A percentile compares a stretch with the other conserved stretches of the same genome.
These are phyloP conservation scores for Funneliformis caledonium DNA, from an alignment of 371 early-diverging fungal genomes.

Conservation along the genomic window DNA sequence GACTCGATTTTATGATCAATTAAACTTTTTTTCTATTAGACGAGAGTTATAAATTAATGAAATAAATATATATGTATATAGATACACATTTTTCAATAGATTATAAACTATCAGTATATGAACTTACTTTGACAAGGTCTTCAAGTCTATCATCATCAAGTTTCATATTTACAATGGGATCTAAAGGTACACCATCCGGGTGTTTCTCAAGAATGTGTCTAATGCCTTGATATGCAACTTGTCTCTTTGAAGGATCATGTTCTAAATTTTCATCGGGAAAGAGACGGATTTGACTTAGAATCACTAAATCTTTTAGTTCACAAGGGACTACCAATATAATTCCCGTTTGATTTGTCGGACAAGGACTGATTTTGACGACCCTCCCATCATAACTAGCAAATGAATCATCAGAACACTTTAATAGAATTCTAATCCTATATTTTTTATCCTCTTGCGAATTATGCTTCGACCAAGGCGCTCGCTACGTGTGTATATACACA, in stretches of 20 bases:
- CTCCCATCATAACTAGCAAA: conserved; percentile 48
- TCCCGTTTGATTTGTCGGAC: conserved; percentile 58
- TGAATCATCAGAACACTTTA: background rate
- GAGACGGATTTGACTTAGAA: conserved; percentile 78
- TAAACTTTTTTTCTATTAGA: conserved; percentile 63
- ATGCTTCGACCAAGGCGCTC: background rate
- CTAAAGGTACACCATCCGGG: conserved; percentile 80
- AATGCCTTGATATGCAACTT: conserved; percentile 70
- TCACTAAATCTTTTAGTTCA: conserved; percentile 60
- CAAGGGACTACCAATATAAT: conserved; percentile 57
- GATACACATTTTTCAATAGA: background rate
- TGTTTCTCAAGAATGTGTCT: conserved; percentile 77
- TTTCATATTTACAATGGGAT: conserved; percentile 88
- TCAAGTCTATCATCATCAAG: conserved; percentile 82
- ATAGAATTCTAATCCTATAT: conserved; percentile 9
- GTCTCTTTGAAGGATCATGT: conserved; percentile 57
- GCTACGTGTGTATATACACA: background rate
- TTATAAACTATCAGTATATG: background rate
- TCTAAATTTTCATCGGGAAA: conserved; percentile 75
- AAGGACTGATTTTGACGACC: conserved; percentile 66
- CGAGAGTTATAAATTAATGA: background rate
- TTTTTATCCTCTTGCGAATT: background rate
- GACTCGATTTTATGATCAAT: conserved; percentile 67
- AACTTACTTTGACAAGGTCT: conserved; percentile 63
- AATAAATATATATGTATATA: background rate